A percentile compares a stretch with the other conserved stretches of the same genome.
Evolutionary conservation across 2,329 filamentous ascomycete species (phyloP).

Genomic region (Aspergillus sp.): DNA sequence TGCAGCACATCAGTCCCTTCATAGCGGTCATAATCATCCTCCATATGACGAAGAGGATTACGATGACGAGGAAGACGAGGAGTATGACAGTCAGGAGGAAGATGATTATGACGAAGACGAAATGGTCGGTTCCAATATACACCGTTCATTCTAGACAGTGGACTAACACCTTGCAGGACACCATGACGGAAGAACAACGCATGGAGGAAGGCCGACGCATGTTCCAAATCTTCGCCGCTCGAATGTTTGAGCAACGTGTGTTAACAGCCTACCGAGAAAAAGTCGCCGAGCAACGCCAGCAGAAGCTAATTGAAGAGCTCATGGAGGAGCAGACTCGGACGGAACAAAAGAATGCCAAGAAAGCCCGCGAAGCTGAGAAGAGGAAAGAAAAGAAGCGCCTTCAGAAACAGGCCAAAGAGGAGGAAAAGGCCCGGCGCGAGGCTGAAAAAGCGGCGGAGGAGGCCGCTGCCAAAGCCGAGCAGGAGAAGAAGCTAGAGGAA

Average conservation of each 20-base stretch:
- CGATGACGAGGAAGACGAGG: constrained; percentile 71
- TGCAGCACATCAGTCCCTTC: constrained; percentile 55
- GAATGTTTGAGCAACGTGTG: constrained; percentile 98
- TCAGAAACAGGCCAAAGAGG: constrained; percentile 84
- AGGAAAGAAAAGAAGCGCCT: constrained; percentile 89
- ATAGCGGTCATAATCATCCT: constrained; percentile 72
- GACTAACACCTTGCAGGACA: constrained; percentile 63
- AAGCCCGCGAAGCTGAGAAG: constrained; percentile 89
- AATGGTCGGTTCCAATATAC: constrained; percentile 47
- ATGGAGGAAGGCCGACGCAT: constrained; percentile 98
- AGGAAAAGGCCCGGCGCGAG: constrained; percentile 83
- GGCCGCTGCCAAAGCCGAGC: constrained; percentile 68
- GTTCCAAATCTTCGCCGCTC: constrained; percentile 98
- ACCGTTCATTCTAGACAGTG: constrained; percentile 13
- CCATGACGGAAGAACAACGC: constrained; percentile 95
- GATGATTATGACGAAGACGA: constrained; percentile 66
- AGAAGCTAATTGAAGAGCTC: constrained; percentile 85
- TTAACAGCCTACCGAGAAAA: constrained; percentile 97
- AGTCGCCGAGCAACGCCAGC: constrained; percentile 86
- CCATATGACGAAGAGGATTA: constrained; percentile 73
- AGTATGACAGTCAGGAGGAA: constrained; percentile 61
- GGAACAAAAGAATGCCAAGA: constrained; percentile 82
- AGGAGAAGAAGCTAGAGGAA: constrained; percentile 77
- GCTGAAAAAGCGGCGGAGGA: constrained; percentile 88
- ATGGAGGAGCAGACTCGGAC: constrained; percentile 78